These are phyloP conservation scores for Dichomitus squalens DNA, from an alignment of 1,284 basidiomycete species.

Conservation along the genomic window DNA sequence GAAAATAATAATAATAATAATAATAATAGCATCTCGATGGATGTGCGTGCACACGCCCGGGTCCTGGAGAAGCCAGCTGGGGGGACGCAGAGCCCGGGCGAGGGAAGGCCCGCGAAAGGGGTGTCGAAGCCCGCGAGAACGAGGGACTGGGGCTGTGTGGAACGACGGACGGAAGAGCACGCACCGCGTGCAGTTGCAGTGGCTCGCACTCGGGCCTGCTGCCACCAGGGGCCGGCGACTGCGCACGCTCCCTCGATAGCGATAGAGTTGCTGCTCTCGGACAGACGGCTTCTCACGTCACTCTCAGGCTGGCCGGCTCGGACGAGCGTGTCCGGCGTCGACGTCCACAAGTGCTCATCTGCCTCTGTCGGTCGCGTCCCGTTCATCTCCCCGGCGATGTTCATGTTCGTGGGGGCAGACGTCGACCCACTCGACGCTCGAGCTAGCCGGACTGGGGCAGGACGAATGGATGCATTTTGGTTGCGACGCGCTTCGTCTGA, in stretches of 20 bases:
- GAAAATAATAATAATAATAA: no score
- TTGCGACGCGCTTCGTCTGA: no score
- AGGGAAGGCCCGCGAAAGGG: background rate
- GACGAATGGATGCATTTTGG: no score
- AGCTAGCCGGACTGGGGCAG: background rate
- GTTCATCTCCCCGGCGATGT: constrained; percentile 7
- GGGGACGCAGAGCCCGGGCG: background rate
- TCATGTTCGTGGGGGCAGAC: background rate
- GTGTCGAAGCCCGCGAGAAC: background rate
- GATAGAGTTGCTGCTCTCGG: background rate
- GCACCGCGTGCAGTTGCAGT: background rate
- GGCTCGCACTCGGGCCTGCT: background rate
- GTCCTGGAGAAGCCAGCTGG: no score
- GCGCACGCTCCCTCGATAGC: background rate
- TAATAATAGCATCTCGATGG: no score
- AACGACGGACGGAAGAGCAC: no score
- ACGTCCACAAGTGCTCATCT: constrained; percentile 1
- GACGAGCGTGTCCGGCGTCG: background rate
- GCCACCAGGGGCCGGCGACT: background rate
- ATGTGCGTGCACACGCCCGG: no score
- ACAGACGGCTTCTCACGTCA: background rate
- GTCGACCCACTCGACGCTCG: background rate
- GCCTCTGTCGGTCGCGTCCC: background rate
- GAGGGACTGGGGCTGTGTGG: background rate
- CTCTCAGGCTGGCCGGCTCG: background rate